Evolutionary conservation across 768 basidiomycete genomes (phyloP).

Genomic region (Suillus luteus): DNA sequence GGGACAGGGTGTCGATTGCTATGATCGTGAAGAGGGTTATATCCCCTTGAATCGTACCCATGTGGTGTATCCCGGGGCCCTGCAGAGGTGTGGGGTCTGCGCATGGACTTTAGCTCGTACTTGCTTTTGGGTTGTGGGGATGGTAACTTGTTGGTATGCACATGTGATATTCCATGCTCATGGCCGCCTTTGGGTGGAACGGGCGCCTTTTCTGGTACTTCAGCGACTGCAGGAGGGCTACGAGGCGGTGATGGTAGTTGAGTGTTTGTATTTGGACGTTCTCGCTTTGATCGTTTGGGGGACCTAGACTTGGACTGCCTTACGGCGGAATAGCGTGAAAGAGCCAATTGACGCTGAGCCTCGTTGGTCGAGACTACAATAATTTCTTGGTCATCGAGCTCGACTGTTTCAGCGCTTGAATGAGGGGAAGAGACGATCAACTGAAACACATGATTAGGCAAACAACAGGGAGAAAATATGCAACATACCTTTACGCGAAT

Average conservation of each 20-base stretch:
- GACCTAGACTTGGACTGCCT: slow-evolving; percentile 58
- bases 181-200: slow-evolving; percentile 8
- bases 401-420: slow-evolving; percentile 62
- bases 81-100: slow-evolving; percentile 75
- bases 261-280: slow-evolving; percentile 23
- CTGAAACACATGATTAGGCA: slow-evolving; percentile 28
- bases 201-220: slow-evolving; percentile 16
- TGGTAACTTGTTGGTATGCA: slow-evolving; percentile 31
- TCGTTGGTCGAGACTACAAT: slow-evolving; percentile 70
- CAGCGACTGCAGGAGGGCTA: slow-evolving; percentile 25
- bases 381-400: slow-evolving; percentile 70
- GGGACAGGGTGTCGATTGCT: slow-evolving; percentile 19
- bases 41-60: slow-evolving; percentile 23
- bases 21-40: slow-evolving; percentile 19
- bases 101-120: slow-evolving; percentile 36
- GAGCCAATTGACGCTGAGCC: slow-evolving; percentile 63
- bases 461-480: slow-evolving; percentile 13
- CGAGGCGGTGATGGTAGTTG: slow-evolving; percentile 45
- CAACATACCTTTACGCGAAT: slow-evolving; percentile 62
- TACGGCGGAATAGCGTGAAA: slow-evolving; percentile 51
- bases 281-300: slow-evolving; percentile 47
- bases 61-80: slow-evolving; percentile 61
- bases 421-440: slow-evolving; percentile 47
- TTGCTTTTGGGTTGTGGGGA: slow-evolving; percentile 32
- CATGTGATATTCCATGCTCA: slow-evolving; percentile 15